Conservation (phyloP, 495 filamentous ascomycete genomes). For the Penicillium dipodomyicola region DNA sequence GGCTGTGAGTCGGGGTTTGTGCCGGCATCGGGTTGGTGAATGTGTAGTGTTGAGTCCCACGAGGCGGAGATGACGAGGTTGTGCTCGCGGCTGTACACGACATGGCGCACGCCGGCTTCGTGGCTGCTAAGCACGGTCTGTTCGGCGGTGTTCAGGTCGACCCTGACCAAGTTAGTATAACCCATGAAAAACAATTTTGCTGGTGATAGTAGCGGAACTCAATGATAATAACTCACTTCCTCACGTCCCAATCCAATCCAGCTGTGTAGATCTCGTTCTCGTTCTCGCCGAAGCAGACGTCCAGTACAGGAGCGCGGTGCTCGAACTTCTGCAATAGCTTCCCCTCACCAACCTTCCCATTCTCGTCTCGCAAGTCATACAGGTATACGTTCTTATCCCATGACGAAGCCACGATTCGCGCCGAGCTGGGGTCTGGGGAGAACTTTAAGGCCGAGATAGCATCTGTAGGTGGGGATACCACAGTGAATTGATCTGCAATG, state of each 20-base stretch:
- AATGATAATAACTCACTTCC: conserved; percentile 50
- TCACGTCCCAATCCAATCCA: conserved; percentile 81
- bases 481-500: conserved; percentile 43
- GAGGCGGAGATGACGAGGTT: conserved; percentile 81
- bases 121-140: conserved; percentile 78
- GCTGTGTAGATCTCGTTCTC: conserved; percentile 82
- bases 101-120: conserved; percentile 69
- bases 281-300: conserved; percentile 81
- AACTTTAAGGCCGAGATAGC: conserved; percentile 85
- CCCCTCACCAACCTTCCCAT: conserved; percentile 53
- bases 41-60: conserved; percentile 88
- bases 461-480: conserved; percentile 71
- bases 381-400: conserved; percentile 93
- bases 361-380: conserved; percentile 71
- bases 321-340: conserved; percentile 69
- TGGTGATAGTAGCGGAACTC: background rate
- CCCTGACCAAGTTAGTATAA: conserved; percentile 43
- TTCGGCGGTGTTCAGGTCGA: conserved; percentile 68
- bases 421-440: conserved; percentile 63
- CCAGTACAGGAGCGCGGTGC: conserved; percentile 82
- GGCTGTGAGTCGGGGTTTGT: conserved; percentile 45
- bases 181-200: background rate
- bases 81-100: conserved; percentile 76
- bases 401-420: conserved; percentile 79
- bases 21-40: conserved; percentile 59